Evolutionary conservation across 495 filamentous ascomycete species (phyloP).

Genomic region (Penicillium cataractarum): DNA sequence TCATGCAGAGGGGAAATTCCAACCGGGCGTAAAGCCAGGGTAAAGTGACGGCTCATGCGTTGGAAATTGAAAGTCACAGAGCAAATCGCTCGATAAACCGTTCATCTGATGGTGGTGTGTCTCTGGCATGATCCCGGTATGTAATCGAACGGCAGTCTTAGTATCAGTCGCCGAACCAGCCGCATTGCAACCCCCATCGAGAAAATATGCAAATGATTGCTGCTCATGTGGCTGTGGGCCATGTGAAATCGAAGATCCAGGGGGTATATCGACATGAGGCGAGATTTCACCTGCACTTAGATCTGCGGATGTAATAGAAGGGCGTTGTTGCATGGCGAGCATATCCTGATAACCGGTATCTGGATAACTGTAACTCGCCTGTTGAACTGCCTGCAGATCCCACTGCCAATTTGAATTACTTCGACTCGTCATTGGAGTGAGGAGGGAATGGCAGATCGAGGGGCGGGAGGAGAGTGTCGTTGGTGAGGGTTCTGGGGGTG

Average conservation of each 20-base stretch:
- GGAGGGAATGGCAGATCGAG: conserved; percentile 23
- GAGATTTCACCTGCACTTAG: conserved; percentile 25
- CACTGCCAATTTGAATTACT: conserved; percentile 37
- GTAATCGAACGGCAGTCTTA: conserved; percentile 23
- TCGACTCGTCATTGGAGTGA: conserved; percentile 26
- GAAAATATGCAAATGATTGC: conserved; percentile 22
- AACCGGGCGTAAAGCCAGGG: conserved; percentile 32
- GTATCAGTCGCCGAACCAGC: conserved; percentile 7
- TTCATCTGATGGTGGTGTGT: conserved; percentile 25
- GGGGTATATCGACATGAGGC: conserved; percentile 23
- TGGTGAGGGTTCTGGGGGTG: conserved; percentile 42
- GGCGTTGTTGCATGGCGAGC: conserved; percentile 27
- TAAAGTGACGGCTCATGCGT: conserved; percentile 33
- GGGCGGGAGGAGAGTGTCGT: conserved; percentile 19
- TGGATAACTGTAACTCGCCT: conserved; percentile 29
- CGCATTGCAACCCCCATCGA: conserved; percentile 21
- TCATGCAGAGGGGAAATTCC: conserved; percentile 36
- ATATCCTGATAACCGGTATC: conserved; percentile 31
- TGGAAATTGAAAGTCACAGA: conserved; percentile 34
- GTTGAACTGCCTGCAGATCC: conserved; percentile 36
- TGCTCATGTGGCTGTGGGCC: conserved; percentile 13
- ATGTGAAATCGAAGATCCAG: conserved; percentile 18
- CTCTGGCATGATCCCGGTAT: conserved; percentile 19
- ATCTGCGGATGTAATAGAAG: conserved; percentile 21
- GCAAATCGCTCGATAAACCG: conserved; percentile 31